Evolutionary conservation across 345 rosid genomes (phyloP).

Genomic region (Nasturtium officinale): DNA sequence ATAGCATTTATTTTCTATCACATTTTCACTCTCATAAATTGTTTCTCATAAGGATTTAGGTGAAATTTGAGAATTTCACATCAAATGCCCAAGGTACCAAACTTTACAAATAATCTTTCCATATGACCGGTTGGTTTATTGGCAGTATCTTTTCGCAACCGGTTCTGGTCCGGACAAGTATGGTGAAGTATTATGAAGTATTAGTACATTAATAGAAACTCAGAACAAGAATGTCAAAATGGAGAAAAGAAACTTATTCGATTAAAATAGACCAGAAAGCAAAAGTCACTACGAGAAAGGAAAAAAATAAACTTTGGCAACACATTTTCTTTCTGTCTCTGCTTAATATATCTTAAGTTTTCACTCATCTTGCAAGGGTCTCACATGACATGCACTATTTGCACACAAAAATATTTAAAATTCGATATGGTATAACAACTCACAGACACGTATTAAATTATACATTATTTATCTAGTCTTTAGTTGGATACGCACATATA

Average conservation of each 20-base stretch:
- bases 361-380: neutral
- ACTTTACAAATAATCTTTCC: neutral
- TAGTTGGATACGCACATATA: no score
- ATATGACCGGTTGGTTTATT: conserved; percentile 19
- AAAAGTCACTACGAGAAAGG: conserved; percentile 28
- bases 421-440: no score
- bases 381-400: conserved; percentile 26
- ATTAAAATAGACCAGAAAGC: conserved; percentile 30
- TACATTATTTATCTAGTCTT: no score
- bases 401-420: no score
- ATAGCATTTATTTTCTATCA: conserved; percentile 39
- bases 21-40: conserved; percentile 22
- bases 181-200: conserved; percentile 4
- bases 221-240: neutral
- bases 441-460: no score
- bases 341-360: conserved; percentile 17
- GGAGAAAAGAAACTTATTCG: neutral
- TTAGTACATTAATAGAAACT: neutral
- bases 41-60: conserved; percentile 14
- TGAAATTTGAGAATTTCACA: conserved; percentile 15
- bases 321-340: conserved; percentile 28
- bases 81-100: conserved; percentile 15
- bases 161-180: neutral
- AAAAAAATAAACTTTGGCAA: neutral
- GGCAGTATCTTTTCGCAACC: neutral